Evolutionary conservation across 495 filamentous ascomycete species (phyloP).

Genomic region (Astrothelium subdiscretum): DNA sequence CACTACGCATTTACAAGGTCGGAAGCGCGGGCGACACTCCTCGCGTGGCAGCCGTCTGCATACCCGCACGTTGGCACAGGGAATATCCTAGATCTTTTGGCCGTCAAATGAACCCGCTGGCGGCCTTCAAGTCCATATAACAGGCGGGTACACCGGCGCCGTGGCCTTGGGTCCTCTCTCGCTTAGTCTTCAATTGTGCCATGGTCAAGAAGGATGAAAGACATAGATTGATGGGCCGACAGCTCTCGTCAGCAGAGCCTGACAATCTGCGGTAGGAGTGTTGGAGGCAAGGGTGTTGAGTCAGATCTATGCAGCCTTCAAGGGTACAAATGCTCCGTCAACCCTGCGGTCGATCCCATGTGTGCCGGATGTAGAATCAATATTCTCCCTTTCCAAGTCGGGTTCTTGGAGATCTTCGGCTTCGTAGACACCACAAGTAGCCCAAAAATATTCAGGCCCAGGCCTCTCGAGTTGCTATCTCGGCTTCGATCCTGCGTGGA

Average conservation of each 20-base stretch:
- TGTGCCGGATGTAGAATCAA: not conserved
- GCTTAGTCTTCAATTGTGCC: not conserved
- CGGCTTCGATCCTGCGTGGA: too few relatives aligned
- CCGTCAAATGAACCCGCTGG: not conserved
- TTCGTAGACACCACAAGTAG: not conserved
- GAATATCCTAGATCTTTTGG: not conserved
- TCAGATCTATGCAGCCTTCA: not conserved
- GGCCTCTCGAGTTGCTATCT: not conserved
- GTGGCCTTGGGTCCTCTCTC: not conserved
- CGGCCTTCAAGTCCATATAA: not conserved
- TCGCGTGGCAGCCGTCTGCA: conserved; percentile 2
- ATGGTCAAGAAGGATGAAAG: not conserved
- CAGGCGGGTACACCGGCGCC: not conserved
- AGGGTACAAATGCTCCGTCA: not conserved
- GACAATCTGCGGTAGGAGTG: not conserved
- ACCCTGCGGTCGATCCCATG: not conserved
- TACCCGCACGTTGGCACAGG: not conserved
- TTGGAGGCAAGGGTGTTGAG: not conserved
- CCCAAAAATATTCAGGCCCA: not conserved
- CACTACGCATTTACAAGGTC: not conserved
- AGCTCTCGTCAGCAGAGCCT: not conserved
- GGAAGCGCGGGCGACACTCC: not conserved
- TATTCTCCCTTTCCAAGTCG: not conserved
- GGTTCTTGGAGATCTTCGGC: not conserved
- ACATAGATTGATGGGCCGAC: not conserved